Conservation (phyloP, 2,329 filamentous ascomycete species). For the Exophiala alcalophila region DNA sequence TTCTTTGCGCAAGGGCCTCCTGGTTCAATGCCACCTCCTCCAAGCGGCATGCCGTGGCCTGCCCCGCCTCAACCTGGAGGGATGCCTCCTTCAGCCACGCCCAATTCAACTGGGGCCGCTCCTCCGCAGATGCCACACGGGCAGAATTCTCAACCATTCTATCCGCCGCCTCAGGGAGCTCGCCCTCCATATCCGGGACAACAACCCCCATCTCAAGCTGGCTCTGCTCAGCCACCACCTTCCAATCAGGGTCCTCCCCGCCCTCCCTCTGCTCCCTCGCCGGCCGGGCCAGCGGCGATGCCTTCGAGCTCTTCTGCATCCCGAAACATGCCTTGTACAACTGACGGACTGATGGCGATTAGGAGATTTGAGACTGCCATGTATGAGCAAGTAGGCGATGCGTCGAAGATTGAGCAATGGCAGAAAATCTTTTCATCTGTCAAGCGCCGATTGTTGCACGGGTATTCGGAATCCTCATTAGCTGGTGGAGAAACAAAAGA, state of each 20-base stretch:
- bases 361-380: slow-evolving; percentile 25
- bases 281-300: slow-evolving; percentile 10
- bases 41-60: slow-evolving; percentile 28
- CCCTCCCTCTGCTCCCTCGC: slow-evolving; percentile 10
- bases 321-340: slow-evolving; percentile 27
- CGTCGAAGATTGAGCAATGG: slow-evolving; percentile 23
- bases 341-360: slow-evolving; percentile 24
- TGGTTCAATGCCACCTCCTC: slow-evolving; percentile 25
- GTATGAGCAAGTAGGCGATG: slow-evolving; percentile 22
- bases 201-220: slow-evolving; percentile 5
- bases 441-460: slow-evolving; percentile 27
- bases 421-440: slow-evolving; percentile 26
- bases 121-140: slow-evolving; percentile 7
- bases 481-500: slow-evolving; percentile 26
- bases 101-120: slow-evolving; percentile 9
- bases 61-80: slow-evolving; percentile 14
- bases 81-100: slow-evolving; percentile 11
- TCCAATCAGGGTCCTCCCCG: slow-evolving; percentile 17
- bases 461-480: slow-evolving; percentile 19
- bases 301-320: slow-evolving; percentile 22
- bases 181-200: slow-evolving; percentile 13
- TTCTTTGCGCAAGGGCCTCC: slow-evolving; percentile 24
- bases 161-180: slow-evolving; percentile 12
- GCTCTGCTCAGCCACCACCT: slow-evolving; percentile 8
- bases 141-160: slow-evolving; percentile 15